Conservation (phyloP, 2,329 filamentous ascomycete genomes). For the Magnaporthiopsis incrustans region DNA sequence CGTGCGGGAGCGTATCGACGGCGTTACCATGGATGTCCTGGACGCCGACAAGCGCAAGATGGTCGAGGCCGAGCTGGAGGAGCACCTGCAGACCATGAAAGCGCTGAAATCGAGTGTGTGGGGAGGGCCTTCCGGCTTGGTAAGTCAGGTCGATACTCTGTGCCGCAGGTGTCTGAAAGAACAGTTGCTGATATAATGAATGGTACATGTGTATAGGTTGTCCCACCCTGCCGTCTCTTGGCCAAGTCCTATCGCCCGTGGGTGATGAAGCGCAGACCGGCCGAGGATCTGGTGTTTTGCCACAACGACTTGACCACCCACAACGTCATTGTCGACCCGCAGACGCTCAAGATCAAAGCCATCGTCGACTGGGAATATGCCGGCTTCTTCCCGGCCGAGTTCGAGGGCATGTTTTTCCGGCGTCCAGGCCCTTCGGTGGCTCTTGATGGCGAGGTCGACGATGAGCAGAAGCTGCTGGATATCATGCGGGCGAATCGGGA, state of each 20-base stretch:
- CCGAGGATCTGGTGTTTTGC: conserved; percentile 16
- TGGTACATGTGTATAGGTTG: no score
- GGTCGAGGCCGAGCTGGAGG: no score
- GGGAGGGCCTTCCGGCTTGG: no score
- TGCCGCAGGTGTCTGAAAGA: no score
- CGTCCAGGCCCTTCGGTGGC: conserved; percentile 17
- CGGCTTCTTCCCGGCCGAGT: conserved; percentile 11
- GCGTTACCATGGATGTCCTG: conserved; percentile 8
- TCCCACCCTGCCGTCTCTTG: no score
- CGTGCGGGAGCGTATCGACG: conserved; percentile 20
- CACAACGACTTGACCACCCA: conserved; percentile 16
- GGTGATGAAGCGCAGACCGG: conserved; percentile 13
- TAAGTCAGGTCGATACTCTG: no score
- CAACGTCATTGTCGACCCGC: conserved; percentile 29
- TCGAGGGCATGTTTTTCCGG: conserved; percentile 9
- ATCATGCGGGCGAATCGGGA: background rate
- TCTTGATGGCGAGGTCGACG: conserved; percentile 18
- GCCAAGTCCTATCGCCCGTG: no score
- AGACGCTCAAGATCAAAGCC: conserved; percentile 14
- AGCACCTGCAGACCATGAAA: no score
- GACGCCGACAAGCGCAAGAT: no score
- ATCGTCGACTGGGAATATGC: conserved; percentile 15
- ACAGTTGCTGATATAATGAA: no score
- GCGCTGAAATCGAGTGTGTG: no score
- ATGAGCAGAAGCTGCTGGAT: conserved; percentile 7